Evolutionary conservation across 2,329 filamentous ascomycete species (phyloP).

Genomic region (Mycogone perniciosa): DNA sequence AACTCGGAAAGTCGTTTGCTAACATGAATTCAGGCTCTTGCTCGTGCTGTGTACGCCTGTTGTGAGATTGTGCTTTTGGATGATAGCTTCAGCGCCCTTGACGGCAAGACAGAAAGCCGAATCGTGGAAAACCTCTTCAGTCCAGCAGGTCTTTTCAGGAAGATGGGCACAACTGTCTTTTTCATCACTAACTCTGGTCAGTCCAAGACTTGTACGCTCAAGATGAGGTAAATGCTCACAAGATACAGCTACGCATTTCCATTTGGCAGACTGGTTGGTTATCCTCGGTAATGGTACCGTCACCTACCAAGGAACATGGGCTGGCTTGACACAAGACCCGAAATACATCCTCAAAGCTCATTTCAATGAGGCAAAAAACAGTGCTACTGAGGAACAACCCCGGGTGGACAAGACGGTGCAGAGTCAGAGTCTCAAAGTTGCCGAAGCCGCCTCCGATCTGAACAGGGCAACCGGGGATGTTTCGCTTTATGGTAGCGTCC

Average conservation of each 20-base stretch:
- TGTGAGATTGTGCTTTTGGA: slow-evolving; percentile 14
- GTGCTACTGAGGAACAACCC: too few relatives aligned
- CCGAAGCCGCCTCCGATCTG: too few relatives aligned
- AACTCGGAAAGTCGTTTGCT: background rate
- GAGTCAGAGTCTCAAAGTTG: background rate
- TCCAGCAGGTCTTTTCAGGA: slow-evolving; percentile 23
- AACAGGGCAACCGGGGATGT: too few relatives aligned
- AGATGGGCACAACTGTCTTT: slow-evolving; percentile 25
- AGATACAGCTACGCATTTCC: slow-evolving; percentile 28
- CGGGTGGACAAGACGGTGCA: background rate
- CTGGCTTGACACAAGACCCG: background rate
- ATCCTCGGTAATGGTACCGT: slow-evolving; percentile 31
- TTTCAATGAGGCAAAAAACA: too few relatives aligned
- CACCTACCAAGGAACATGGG: slow-evolving; percentile 33
- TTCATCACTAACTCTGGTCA: slow-evolving; percentile 24
- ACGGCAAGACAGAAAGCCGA: slow-evolving; percentile 14
- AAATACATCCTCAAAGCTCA: too few relatives aligned
- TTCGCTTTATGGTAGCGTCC: too few relatives aligned
- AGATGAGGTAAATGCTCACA: background rate
- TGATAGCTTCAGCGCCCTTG: slow-evolving; percentile 16
- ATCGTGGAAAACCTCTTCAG: slow-evolving; percentile 14
- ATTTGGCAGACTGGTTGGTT: slow-evolving; percentile 36
- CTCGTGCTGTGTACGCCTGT: slow-evolving; percentile 11
- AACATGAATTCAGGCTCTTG: slow-evolving; percentile 10
- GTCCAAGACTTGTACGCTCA: background rate